Conservation (phyloP, 306 rosid genomes). For the Benincasa hispida region DNA sequence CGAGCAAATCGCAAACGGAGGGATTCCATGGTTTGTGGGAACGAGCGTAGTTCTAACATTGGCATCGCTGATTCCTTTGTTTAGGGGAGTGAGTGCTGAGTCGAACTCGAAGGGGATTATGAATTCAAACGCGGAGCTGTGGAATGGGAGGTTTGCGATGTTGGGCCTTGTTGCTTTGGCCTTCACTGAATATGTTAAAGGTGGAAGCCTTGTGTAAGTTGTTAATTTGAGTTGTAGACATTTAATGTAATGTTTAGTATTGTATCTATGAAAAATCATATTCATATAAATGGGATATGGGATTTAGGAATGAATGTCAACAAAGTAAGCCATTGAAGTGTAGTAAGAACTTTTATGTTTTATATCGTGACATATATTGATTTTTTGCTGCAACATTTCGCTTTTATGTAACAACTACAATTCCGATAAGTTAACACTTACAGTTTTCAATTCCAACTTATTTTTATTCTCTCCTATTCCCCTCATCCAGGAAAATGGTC, state of each 20-base stretch:
- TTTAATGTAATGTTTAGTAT: background rate
- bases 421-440: no score
- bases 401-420: no score
- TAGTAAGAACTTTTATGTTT: background rate
- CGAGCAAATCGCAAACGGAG: conserved; percentile 53
- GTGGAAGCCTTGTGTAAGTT: conserved; percentile 20
- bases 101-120: conserved; percentile 43
- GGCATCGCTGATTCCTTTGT: conserved; percentile 62
- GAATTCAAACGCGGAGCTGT: conserved; percentile 61
- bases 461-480: no score
- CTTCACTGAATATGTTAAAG: conserved; percentile 51
- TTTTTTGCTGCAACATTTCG: no score
- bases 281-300: background rate
- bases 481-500: no score
- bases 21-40: conserved; percentile 49
- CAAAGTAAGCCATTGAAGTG: background rate
- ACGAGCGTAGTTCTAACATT: conserved; percentile 39
- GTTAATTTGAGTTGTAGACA: background rate
- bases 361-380: no score
- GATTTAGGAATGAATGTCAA: background rate
- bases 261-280: background rate
- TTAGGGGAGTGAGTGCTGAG: conserved; percentile 57
- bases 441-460: no score
- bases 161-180: conserved; percentile 74
- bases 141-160: conserved; percentile 88